These are phyloP conservation scores for Kregervanrija fluxuum DNA, from an alignment of 805 yeast species.

Conservation along the genomic window DNA sequence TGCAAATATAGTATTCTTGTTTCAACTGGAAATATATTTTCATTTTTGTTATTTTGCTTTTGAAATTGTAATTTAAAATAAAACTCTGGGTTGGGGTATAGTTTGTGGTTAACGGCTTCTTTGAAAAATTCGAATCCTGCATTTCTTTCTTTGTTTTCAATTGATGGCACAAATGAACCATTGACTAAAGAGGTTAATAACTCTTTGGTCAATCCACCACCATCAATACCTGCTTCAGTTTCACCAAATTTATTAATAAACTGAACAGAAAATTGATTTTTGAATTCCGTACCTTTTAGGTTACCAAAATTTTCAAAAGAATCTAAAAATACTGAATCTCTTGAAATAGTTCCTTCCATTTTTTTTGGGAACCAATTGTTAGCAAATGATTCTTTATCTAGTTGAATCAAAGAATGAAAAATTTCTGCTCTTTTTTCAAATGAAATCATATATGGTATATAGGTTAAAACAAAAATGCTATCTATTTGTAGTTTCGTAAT, in stretches of 20 bases:
- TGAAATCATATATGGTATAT: slow-evolving; percentile 73
- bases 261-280: slow-evolving; percentile 50
- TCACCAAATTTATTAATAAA: slow-evolving; percentile 68
- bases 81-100: slow-evolving; percentile 65
- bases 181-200: slow-evolving; percentile 65
- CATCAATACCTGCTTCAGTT: slow-evolving; percentile 85
- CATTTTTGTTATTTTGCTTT: slow-evolving; percentile 13
- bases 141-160: slow-evolving; percentile 17
- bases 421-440: slow-evolving; percentile 68
- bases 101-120: slow-evolving; percentile 43
- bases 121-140: slow-evolving; percentile 31
- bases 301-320: slow-evolving; percentile 55
- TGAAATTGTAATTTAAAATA: slow-evolving; percentile 22
- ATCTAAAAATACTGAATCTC: slow-evolving; percentile 69
- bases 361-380: slow-evolving; percentile 18
- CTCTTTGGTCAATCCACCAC: slow-evolving; percentile 95
- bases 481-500: slow-evolving; percentile 15
- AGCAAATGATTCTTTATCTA: slow-evolving; percentile 35
- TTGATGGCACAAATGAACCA: slow-evolving; percentile 53
- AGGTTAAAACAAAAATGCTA: slow-evolving; percentile 47
- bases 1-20: slow-evolving; percentile 20
- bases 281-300: slow-evolving; percentile 46
- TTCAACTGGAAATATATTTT: slow-evolving; percentile 23
- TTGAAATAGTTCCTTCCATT: slow-evolving; percentile 48
- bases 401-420: slow-evolving; percentile 54